These are phyloP conservation scores for Styphnolobium japonicum DNA, from an alignment of 306 rosid species.

Conservation along the genomic window DNA sequence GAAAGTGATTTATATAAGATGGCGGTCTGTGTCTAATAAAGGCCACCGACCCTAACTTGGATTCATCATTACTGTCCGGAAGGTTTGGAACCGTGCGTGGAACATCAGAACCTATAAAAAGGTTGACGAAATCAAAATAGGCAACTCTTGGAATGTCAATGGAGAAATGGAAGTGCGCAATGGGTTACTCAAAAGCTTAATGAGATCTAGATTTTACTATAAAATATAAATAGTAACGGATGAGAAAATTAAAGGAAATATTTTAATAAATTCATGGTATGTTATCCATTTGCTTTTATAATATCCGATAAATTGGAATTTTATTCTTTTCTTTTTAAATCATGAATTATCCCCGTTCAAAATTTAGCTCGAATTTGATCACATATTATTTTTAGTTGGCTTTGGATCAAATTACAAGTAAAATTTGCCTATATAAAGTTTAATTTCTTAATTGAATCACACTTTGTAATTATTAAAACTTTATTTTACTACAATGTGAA, in stretches of 20 bases:
- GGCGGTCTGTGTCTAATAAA: neutral
- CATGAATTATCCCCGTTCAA: too few relatives aligned
- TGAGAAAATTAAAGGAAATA: neutral
- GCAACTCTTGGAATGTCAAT: neutral
- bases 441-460: too few relatives aligned
- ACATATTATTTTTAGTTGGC: too few relatives aligned
- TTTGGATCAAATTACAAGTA: too few relatives aligned
- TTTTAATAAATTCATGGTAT: neutral
- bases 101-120: neutral
- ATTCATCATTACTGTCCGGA: constrained; percentile 26
- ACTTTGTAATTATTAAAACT: too few relatives aligned
- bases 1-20: neutral
- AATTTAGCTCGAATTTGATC: too few relatives aligned
- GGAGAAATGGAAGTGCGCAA: neutral
- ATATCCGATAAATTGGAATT: too few relatives aligned
- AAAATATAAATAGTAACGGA: neutral
- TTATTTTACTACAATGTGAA: too few relatives aligned
- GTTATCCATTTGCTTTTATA: neutral
- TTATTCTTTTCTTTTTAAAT: too few relatives aligned
- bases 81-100: constrained; percentile 7
- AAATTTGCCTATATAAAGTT: too few relatives aligned
- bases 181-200: neutral
- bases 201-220: neutral
- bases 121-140: neutral
- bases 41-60: constrained; percentile 17